phyloP scores from a whole-genome alignment of 2,329 filamentous ascomycete species.

The Botrytis galanthina region DNA sequence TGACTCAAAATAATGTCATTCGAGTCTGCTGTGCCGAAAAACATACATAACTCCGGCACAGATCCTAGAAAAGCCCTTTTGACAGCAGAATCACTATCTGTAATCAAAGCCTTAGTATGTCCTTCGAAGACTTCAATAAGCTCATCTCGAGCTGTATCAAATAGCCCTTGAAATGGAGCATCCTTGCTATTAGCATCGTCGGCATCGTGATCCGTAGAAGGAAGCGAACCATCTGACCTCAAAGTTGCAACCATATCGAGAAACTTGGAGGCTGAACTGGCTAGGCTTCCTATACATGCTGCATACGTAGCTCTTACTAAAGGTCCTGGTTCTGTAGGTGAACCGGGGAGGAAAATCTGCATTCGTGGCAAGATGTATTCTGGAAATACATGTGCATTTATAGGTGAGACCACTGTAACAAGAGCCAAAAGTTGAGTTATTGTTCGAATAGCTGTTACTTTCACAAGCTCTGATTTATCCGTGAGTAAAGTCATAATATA shows the following conservation, averaged over 20 bases:
- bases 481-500: constrained; percentile 81
- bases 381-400: constrained; percentile 67
- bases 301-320: constrained; percentile 89
- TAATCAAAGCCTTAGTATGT: constrained; percentile 86
- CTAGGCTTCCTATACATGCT: constrained; percentile 84
- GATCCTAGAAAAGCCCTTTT: constrained; percentile 88
- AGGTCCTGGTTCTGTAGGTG: constrained; percentile 57
- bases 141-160: constrained; percentile 81
- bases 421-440: constrained; percentile 86
- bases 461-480: constrained; percentile 80
- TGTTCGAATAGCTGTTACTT: constrained; percentile 79
- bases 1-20: constrained; percentile 97
- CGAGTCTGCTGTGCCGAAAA: constrained; percentile 87
- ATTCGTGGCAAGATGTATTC: constrained; percentile 67
- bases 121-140: constrained; percentile 80
- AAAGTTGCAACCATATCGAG: constrained; percentile 89
- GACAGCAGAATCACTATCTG: constrained; percentile 81
- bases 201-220: constrained; percentile 72
- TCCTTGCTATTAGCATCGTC: constrained; percentile 68
- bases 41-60: constrained; percentile 87
- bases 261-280: constrained; percentile 79
- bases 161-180: constrained; percentile 75
- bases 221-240: constrained; percentile 76
- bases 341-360: constrained; percentile 56
- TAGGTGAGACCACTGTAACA: constrained; percentile 80